Evolutionary conservation across 2,329 filamentous ascomycete species (phyloP).

Genomic region (Epichloe coenophiala): DNA sequence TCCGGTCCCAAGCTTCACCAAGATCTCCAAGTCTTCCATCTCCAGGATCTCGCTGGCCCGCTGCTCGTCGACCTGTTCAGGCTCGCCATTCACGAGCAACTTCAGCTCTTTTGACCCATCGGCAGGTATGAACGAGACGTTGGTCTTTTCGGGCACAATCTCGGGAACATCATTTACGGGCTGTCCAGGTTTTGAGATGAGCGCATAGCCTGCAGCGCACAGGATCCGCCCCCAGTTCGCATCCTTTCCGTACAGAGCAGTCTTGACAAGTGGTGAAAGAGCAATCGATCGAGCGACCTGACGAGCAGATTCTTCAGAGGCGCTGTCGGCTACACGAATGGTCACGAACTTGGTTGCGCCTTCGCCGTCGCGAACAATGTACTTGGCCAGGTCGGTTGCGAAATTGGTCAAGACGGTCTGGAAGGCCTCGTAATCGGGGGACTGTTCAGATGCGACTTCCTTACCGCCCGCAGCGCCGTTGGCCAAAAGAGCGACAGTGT

Average conservation of each 20-base stretch:
- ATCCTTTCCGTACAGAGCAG: conserved; percentile 89
- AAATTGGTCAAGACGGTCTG: conserved; percentile 60
- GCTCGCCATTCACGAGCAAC: conserved; percentile 66
- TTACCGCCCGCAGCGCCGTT: conserved; percentile 80
- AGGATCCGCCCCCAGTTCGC: conserved; percentile 98
- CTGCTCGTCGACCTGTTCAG: conserved; percentile 63
- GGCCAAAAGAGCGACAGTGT: conserved; percentile 86
- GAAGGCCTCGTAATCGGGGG: conserved; percentile 57
- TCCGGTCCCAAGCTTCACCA: conserved; percentile 58
- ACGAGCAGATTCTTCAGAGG: conserved; percentile 56
- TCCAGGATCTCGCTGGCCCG: conserved; percentile 67
- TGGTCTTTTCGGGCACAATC: conserved; percentile 57
- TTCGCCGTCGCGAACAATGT: conserved; percentile 91
- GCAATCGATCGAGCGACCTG: conserved; percentile 80
- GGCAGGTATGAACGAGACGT: conserved; percentile 63
- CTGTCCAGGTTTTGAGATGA: conserved; percentile 45
- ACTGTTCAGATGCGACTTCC: conserved; percentile 40
- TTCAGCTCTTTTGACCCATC: conserved; percentile 68
- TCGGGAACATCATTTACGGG: conserved; percentile 46
- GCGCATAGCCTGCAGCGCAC: conserved; percentile 78
- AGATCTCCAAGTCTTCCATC: conserved; percentile 65
- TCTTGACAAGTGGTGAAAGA: conserved; percentile 88
- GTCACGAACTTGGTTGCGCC: conserved; percentile 98
- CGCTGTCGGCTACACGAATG: conserved; percentile 65
- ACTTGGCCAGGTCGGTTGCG: conserved; percentile 71